Evolutionary conservation across 2,329 filamentous ascomycete genomes (phyloP).

Genomic region (Fusarium metavorans): DNA sequence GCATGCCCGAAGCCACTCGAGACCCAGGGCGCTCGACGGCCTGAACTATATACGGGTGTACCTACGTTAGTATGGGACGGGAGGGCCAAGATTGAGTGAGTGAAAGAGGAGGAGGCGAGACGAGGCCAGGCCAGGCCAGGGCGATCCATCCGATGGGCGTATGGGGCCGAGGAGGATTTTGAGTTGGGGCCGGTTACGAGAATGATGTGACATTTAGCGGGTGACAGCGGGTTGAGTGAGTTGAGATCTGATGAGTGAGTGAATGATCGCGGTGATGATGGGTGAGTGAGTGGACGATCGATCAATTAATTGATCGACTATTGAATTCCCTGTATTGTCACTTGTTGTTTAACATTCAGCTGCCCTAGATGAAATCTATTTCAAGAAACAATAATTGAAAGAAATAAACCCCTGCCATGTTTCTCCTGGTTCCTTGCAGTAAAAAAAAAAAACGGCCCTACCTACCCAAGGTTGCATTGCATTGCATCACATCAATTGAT

Average conservation of each 20-base stretch:
- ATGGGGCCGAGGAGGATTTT: constrained; percentile 11
- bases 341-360: not conserved
- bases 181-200: constrained; percentile 18
- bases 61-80: constrained; percentile 35
- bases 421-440: constrained; percentile 29
- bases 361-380: not conserved
- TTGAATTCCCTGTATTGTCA: not conserved
- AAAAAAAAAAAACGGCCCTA: not conserved
- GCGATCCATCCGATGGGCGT: not conserved
- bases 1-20: constrained; percentile 34
- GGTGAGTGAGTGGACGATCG: not conserved
- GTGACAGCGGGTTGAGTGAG: not conserved
- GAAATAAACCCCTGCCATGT: not conserved
- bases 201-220: constrained; percentile 20
- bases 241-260: not conserved
- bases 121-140: not conserved
- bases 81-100: constrained; percentile 8
- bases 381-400: not conserved
- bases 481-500: not conserved
- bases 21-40: constrained; percentile 26
- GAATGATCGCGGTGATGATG: not conserved
- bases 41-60: constrained; percentile 36
- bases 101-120: not conserved
- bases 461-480: constrained; percentile 14
- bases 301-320: not conserved